Conservation (phyloP, 441 rosid genomes). For the Erodium moschatum region DNA sequence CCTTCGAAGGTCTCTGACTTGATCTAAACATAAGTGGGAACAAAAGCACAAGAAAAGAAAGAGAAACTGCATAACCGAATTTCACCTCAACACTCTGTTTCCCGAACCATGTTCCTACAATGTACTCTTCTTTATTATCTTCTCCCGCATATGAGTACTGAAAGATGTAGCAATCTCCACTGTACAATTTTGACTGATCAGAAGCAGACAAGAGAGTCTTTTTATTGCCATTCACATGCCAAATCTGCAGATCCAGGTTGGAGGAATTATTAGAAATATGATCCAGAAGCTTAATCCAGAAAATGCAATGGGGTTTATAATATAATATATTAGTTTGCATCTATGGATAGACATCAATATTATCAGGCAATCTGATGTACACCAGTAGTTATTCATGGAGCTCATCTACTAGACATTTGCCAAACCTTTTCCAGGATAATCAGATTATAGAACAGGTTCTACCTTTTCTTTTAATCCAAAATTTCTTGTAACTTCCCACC, state of each 20-base stretch:
- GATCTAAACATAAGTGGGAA: neutral
- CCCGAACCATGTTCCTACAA: conserved; percentile 89
- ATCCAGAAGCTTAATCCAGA: conserved; percentile 15
- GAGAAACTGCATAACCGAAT: neutral
- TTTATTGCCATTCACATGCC: conserved; percentile 75
- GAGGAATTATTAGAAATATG: neutral
- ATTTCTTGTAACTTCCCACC: neutral
- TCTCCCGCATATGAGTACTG: conserved; percentile 82
- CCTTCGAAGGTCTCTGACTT: neutral
- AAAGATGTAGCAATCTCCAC: conserved; percentile 92
- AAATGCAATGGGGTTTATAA: neutral
- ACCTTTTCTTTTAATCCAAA: neutral
- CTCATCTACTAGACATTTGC: neutral
- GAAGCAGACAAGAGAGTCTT: conserved; percentile 70
- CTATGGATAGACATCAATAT: neutral
- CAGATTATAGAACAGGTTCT: neutral
- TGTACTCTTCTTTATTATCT: conserved; percentile 89
- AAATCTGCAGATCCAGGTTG: conserved; percentile 46
- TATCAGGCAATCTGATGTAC: neutral
- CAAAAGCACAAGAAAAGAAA: neutral
- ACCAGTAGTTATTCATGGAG: neutral
- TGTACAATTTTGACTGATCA: conserved; percentile 81
- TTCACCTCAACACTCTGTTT: conserved; percentile 77
- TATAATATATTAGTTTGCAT: neutral
- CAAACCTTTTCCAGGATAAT: neutral